Evolutionary conservation across 495 filamentous ascomycete genomes (phyloP), one percentile per base, ranked within the genome.

Genomic region (Thozetella sp.): DNA sequence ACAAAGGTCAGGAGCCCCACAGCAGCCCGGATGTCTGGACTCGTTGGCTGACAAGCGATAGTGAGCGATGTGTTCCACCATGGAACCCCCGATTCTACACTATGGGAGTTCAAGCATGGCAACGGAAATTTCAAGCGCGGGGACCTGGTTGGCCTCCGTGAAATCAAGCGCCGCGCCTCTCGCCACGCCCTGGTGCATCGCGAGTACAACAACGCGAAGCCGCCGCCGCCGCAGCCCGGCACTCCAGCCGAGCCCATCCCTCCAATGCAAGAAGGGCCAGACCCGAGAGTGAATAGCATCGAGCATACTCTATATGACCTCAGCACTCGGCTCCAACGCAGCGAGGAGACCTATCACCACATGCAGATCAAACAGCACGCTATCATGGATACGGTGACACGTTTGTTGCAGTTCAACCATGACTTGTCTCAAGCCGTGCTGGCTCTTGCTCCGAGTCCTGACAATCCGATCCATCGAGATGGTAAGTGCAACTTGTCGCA

Each of bases 21-120:
- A 25, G 30, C 45, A 53, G 27, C 48, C 54, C 22, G 3, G 12
- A 19, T 25, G 6, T 26, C 17, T 15, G 30, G 37, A 43, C 25
- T 22, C 23, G 1, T 26, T 22, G 34, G 57, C 70, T 73, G 55
- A 65, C 56, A n/a, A 13, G 12, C 19, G 24, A 22, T 63, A 99
- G 95, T 98, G 64, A 97, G 95, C 83, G 95, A 99, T 73, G 96
- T 98, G 22, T 99, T 99, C 71, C 95, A 97, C 69, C 97, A 92
- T 40, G 93, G 96, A 13, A 91, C 89, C n/a, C 93, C 95, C 2
- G 96, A 99, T 67, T 91, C 94, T 53, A 90, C 95, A 3, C 80
- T 99, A 19, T 99, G 95, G 95, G 95, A 99, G 72, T 99, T 99
- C 72, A 99, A 97, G 76, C 95, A 99, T 71, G 95, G 95, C 53